Evolutionary conservation across 1,284 basidiomycete genomes (phyloP), one percentile per base, ranked within the genome.

Genomic region (Inonotus obliquus): DNA sequence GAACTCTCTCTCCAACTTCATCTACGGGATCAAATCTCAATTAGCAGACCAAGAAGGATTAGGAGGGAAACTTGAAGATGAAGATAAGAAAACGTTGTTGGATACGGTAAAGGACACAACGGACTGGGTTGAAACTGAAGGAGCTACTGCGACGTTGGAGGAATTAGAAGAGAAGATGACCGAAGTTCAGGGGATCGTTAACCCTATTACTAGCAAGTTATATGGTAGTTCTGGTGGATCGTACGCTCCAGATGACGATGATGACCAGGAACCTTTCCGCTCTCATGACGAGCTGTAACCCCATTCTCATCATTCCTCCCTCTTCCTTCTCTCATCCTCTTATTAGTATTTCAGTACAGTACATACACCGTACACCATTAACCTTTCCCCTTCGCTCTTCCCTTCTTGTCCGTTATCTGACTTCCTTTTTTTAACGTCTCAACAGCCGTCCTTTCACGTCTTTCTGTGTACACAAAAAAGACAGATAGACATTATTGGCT

Each of bases 151-250:
- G 44, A 83, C 84, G 55, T 86, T 88, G 59, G 94, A 96, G 75
- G 93, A 96, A 66, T 79, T 95, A 51, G 94, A 97, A 75, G 94
- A 96, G 82, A 94, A 95, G 82, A 78, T 95, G 59, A 74, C 79
- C 65, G 87, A 90, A 75, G 81, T 92, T 49, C 89, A 92, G 74
- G 77, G 81, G 55, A 77, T 86, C 35, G 85, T 92, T 61, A 80
- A 80, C 71, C 89, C 89, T 54, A 91, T 92, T 74, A 89, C 89
- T 47, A 84, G 84, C 71, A 94, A 94, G 76, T 77, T 94, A 56
- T 95, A 95, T 76, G 76, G 78, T 52, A 76, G 78, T 19, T 4
- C 23, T 7, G 48, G 48, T 11, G 27, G 67, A 52, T 70, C 70
- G 21, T 71, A 73, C 48, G 62, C 67, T 14, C 65, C 67, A 10